A percentile compares a stretch with the other conserved stretches of the same genome.
These are phyloP conservation scores for Porpolomopsis calyptriformis DNA, from an alignment of 768 basidiomycete genomes.

Conservation along the genomic window DNA sequence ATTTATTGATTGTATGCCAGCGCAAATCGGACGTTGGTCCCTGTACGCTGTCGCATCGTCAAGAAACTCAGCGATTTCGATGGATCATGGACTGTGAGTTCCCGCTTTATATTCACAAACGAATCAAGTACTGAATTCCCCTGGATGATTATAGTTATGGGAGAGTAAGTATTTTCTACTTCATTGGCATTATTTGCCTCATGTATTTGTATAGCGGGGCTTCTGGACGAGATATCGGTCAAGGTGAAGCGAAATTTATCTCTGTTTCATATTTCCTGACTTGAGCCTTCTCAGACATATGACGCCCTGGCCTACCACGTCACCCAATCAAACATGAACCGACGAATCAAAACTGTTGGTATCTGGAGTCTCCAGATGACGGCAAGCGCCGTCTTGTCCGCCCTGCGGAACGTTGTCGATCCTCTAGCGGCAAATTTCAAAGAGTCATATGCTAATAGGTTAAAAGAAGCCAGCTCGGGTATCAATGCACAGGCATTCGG, in stretches of 20 bases:
- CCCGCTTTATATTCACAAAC: neutral
- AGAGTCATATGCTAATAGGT: constrained; percentile 27
- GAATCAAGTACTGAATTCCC: constrained; percentile 12
- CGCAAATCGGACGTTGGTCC: constrained; percentile 86
- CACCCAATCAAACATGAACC: constrained; percentile 78
- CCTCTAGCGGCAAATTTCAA: constrained; percentile 43
- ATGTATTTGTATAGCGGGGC: constrained; percentile 52
- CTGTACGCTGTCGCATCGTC: constrained; percentile 83
- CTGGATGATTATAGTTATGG: constrained; percentile 55
- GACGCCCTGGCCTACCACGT: constrained; percentile 95
- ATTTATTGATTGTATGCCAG: constrained; percentile 30
- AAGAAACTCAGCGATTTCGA: constrained; percentile 84
- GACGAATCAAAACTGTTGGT: constrained; percentile 81
- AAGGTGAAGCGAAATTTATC: constrained; percentile 40
- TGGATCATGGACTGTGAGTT: constrained; percentile 87
- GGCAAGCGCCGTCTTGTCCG: constrained; percentile 72
- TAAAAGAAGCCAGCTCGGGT: neutral
- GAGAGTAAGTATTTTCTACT: constrained; percentile 53
- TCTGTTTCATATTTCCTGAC: constrained; percentile 3
- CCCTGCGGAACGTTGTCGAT: constrained; percentile 68
- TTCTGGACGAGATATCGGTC: constrained; percentile 82
- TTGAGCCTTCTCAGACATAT: constrained; percentile 46
- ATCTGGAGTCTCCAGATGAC: constrained; percentile 95
- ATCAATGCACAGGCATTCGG: neutral
- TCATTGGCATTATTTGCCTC: neutral